A percentile compares a stretch with the other conserved stretches of the same genome.
These are phyloP conservation scores for Hypoxylon cercidicola DNA, from an alignment of 495 filamentous ascomycete species.

Conservation along the genomic window DNA sequence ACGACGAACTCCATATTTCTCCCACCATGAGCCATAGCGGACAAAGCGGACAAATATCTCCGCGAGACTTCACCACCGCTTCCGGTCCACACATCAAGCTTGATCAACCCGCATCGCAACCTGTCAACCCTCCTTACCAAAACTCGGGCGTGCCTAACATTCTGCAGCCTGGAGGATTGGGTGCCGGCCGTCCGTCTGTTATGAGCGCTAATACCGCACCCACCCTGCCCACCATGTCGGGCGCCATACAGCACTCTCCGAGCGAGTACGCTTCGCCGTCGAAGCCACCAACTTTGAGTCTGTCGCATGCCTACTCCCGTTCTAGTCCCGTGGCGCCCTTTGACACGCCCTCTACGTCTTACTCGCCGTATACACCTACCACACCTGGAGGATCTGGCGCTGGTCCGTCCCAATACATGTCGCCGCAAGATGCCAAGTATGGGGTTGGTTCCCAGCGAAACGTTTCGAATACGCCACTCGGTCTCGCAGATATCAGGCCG, in stretches of 20 bases:
- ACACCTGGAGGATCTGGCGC: slow-evolving; percentile 67
- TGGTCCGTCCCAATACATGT: slow-evolving; percentile 68
- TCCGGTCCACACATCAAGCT: slow-evolving; percentile 71
- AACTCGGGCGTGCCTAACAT: slow-evolving; percentile 71
- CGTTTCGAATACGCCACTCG: slow-evolving; percentile 84
- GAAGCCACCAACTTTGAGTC: slow-evolving; percentile 68
- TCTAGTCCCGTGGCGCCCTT: slow-evolving; percentile 79
- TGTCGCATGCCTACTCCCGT: slow-evolving; percentile 78
- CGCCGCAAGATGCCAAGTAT: slow-evolving; percentile 73
- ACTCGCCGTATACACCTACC: slow-evolving; percentile 73
- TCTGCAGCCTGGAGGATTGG: slow-evolving; percentile 69
- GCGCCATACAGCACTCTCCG: slow-evolving; percentile 63
- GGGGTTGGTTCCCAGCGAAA: slow-evolving; percentile 73
- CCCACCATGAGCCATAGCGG: slow-evolving; percentile 62
- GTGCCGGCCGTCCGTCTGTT: slow-evolving; percentile 67
- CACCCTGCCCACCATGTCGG: slow-evolving; percentile 71
- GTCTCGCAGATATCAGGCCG: slow-evolving; percentile 88
- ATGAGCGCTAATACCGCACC: slow-evolving; percentile 78
- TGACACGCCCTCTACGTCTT: slow-evolving; percentile 69
- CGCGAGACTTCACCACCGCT: slow-evolving; percentile 57
- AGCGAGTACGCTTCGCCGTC: slow-evolving; percentile 71
- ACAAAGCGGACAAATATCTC: slow-evolving; percentile 57
- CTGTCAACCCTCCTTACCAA: slow-evolving; percentile 66
- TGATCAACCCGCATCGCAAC: slow-evolving; percentile 61
- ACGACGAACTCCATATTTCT: slow-evolving; percentile 83